A percentile compares a stretch with the other conserved stretches of the same genome.
Conservation (phyloP, 257 asterid genomes). For the Pogostemon cablin region DNA sequence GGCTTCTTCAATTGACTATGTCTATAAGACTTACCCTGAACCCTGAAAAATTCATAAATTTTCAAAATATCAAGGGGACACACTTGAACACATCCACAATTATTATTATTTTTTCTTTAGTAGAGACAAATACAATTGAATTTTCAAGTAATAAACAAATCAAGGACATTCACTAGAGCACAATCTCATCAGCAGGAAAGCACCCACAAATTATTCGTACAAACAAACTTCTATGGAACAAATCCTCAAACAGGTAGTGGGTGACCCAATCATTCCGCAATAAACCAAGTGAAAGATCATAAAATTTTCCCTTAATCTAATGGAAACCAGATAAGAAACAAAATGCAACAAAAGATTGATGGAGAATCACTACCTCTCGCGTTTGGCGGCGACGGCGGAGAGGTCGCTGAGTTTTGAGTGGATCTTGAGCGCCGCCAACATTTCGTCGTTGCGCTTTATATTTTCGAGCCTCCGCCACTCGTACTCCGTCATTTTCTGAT, state of each 20-base stretch:
- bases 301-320: not conserved
- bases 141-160: slow-evolving; percentile 16
- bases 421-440: slow-evolving; percentile 80
- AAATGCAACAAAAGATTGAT: no score
- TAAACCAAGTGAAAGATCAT: not conserved
- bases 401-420: slow-evolving; percentile 61
- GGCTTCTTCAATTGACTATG: slow-evolving; percentile 62
- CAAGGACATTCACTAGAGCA: not conserved
- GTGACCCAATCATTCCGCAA: slow-evolving; percentile 1
- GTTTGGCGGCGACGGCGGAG: slow-evolving; percentile 50
- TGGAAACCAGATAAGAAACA: not conserved
- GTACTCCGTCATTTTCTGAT: slow-evolving; percentile 58
- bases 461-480: slow-evolving; percentile 81
- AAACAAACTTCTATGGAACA: slow-evolving; percentile 2
- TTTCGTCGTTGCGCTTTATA: slow-evolving; percentile 76
- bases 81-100: not conserved
- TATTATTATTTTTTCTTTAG: not conserved
- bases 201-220: not conserved
- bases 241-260: slow-evolving; percentile 25
- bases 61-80: slow-evolving; percentile 15
- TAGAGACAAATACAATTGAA: not conserved
- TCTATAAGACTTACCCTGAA: slow-evolving; percentile 58
- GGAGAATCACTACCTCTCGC: slow-evolving; percentile 41
- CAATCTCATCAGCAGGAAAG: not conserved
- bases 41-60: slow-evolving; percentile 42